A percentile compares a stretch with the other conserved stretches of the same genome.
Conservation (phyloP, 306 rosid genomes). For the Pyrus bretschneideri region DNA sequence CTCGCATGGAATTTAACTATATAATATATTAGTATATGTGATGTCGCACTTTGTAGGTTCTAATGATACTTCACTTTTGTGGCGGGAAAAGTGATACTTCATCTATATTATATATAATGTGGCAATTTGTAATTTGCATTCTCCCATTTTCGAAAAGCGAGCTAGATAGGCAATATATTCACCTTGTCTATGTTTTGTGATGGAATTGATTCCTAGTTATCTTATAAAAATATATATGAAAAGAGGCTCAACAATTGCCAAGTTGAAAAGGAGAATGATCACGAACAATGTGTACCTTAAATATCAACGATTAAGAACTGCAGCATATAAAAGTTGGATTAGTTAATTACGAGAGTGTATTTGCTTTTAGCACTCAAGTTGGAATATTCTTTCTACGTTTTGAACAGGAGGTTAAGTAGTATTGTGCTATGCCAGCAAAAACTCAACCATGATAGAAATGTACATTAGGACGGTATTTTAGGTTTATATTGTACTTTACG, state of each 20-base stretch:
- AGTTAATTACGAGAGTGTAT: too few species aligned
- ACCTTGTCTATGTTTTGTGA: not conserved
- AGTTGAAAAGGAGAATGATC: not conserved
- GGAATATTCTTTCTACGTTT: too few species aligned
- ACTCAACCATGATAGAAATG: not conserved
- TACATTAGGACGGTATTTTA: not conserved
- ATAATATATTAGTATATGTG: too few species aligned
- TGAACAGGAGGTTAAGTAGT: too few species aligned
- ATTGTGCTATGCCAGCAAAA: not conserved
- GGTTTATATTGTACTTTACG: too few species aligned
- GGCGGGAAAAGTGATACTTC: not conserved
- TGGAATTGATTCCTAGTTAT: conserved; percentile 7
- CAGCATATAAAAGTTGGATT: too few species aligned
- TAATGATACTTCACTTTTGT: too few species aligned
- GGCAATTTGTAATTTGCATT: not conserved
- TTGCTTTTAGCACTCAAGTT: too few species aligned
- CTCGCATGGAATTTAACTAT: not conserved
- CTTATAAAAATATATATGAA: not conserved
- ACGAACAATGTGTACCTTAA: not conserved
- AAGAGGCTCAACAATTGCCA: not conserved
- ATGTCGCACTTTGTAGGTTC: not conserved
- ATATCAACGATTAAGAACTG: too few species aligned
- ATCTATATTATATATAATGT: not conserved
- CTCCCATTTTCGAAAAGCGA: not conserved
- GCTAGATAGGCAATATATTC: not conserved